Evolutionary conservation across 139 green algal species (phyloP).

Genomic region (Picochlorum sp.): DNA sequence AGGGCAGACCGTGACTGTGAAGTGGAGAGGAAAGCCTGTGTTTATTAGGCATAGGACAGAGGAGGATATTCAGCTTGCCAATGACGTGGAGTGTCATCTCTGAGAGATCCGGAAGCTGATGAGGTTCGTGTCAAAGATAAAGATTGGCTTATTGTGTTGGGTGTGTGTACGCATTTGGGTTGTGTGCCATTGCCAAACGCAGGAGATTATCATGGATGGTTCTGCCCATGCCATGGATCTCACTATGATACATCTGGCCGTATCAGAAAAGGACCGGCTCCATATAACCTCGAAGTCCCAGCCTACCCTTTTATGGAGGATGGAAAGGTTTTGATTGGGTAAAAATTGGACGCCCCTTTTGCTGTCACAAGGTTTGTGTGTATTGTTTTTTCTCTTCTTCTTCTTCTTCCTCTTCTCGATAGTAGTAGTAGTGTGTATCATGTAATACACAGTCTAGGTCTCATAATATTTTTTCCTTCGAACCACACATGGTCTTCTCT

Average conservation of each 20-base stretch:
- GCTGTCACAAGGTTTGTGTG: neutral
- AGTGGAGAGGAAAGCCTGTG: conserved; percentile 99
- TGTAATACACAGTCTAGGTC: too few relatives aligned
- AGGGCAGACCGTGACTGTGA: conserved; percentile 90
- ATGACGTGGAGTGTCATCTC: conserved; percentile 57
- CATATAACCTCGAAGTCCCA: conserved; percentile 96
- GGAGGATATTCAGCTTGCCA: conserved; percentile 73
- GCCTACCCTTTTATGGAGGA: conserved; percentile 75
- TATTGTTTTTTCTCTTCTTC: neutral
- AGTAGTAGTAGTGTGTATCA: too few relatives aligned
- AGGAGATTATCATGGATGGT: conserved; percentile 96
- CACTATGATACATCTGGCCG: conserved; percentile 96
- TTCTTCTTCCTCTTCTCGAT: neutral
- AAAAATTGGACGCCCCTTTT: neutral
- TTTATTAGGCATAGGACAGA: conserved; percentile 89
- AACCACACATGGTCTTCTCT: too few relatives aligned
- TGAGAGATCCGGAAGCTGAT: conserved; percentile 88
- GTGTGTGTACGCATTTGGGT: conserved; percentile 98
- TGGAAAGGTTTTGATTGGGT: conserved; percentile 62
- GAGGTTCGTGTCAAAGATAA: conserved; percentile 64
- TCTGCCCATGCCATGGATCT: conserved; percentile 88
- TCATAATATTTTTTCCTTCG: too few relatives aligned
- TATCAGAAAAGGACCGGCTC: conserved; percentile 92
- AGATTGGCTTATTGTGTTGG: conserved; percentile 97
- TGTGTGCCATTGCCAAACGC: conserved; percentile 96